These are phyloP conservation scores for Fusarium pseudocircinatum DNA, from an alignment of 2,329 filamentous ascomycete genomes.

Conservation along the genomic window DNA sequence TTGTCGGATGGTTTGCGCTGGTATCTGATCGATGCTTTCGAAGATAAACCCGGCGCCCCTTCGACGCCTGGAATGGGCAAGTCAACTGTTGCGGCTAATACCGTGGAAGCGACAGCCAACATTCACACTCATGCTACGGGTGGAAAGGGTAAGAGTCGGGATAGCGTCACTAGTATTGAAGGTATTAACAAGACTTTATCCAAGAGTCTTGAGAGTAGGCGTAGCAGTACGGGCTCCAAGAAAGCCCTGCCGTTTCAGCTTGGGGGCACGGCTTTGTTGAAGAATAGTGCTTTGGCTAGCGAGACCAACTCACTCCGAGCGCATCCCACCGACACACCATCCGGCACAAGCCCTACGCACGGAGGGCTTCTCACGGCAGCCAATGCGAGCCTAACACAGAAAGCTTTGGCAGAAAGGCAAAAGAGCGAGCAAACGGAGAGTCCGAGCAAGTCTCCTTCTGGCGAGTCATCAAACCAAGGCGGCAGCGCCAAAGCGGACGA, in stretches of 20 bases:
- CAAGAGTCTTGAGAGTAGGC: conserved; percentile 89
- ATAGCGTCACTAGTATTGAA: conserved; percentile 68
- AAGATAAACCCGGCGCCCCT: conserved; percentile 91
- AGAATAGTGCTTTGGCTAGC: conserved; percentile 64
- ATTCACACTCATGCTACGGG: conserved; percentile 62
- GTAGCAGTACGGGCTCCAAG: conserved; percentile 87
- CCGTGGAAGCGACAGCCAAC: conserved; percentile 85
- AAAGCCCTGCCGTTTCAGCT: conserved; percentile 71
- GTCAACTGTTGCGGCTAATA: conserved; percentile 87
- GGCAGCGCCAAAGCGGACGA: conserved; percentile 50
- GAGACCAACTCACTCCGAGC: conserved; percentile 68
- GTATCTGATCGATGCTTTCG: conserved; percentile 93
- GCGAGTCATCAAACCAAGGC: conserved; percentile 40
- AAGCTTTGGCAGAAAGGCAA: conserved; percentile 15
- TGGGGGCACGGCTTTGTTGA: conserved; percentile 53
- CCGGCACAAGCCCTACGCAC: conserved; percentile 54
- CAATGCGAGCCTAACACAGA: conserved; percentile 34
- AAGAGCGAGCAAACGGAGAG: conserved; percentile 31
- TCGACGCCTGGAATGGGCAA: conserved; percentile 93
- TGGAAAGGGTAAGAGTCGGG: conserved; percentile 56
- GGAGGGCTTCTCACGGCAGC: conserved; percentile 40
- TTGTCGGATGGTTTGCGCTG: conserved; percentile 93
- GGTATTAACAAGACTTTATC: conserved; percentile 81
- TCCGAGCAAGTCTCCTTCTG: conserved; percentile 38
- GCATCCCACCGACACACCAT: conserved; percentile 54